Evolutionary conservation across 768 basidiomycete species (phyloP), one percentile per base, ranked within the genome.

Genomic region (Leucogyrophana mollusca): DNA sequence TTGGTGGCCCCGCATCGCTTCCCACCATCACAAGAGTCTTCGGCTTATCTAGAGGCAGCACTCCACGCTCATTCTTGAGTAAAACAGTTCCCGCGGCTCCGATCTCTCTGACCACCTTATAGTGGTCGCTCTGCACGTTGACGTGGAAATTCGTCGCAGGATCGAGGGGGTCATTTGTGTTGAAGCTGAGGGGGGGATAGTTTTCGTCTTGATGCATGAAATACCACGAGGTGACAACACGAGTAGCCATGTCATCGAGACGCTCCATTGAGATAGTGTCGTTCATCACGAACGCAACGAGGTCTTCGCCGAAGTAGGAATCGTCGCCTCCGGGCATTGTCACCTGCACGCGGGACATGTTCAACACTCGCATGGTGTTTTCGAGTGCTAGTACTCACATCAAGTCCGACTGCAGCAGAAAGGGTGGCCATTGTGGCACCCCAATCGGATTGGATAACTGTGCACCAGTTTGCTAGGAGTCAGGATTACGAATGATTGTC

Each of bases 61-160:
- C 73, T 5, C 70, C 70, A n/a, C 69, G 59, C 21, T 68, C 68
- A 59, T 92, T 92, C 75, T 90, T 90, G 50, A 92, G 67, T 21
- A 92, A 69, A 13, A 90, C 84, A 1, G 80, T 82, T 46, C 83
- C 83, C 0, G 86, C 83, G 0, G 83, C 76, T 14, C 85, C 89
- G 39, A 93, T 80, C 56, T 85, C 72, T 22, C 85, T 74, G 17
- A 90, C 84, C 23, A 89, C 56, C 53, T 73, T 68, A 54, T 69
- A 73, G 53, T 93, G 88, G 59, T 88, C 78, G 18, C 60, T 83
- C 56, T 85, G 82, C 0, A 89, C 88, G 57, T 85, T 79, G 23
- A 87, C 64, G 49, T 77, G 82, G 45, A 70, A 66, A 62, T 85
- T 87, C 27, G 74, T 78, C 6, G 65, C 63, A 27, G 73, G 72